Conservation (phyloP, 1,139 yeast genomes). For the Saccharomyces hybrid region DNA sequence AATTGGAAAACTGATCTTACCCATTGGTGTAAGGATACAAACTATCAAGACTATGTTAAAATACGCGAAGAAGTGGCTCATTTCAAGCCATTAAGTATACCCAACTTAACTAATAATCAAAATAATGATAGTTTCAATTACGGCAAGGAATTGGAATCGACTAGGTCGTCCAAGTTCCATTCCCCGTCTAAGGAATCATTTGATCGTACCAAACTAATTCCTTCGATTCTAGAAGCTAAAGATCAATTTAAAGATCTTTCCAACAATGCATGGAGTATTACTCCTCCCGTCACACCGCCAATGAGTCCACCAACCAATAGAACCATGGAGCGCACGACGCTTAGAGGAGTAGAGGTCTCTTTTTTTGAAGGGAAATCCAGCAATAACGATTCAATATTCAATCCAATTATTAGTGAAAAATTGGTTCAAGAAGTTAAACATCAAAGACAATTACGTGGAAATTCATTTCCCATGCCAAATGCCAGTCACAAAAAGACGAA, state of each 20-base stretch:
- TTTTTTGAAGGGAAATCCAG: neutral
- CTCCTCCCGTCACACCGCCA: conserved; percentile 30
- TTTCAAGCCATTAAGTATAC: conserved; percentile 7
- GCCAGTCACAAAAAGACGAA: conserved; percentile 30
- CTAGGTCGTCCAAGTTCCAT: neutral
- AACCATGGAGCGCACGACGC: conserved; percentile 1
- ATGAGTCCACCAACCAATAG: conserved; percentile 21
- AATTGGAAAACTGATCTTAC: conserved; percentile 28
- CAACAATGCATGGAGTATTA: conserved; percentile 9
- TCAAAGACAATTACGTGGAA: conserved; percentile 4
- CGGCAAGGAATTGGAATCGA: neutral
- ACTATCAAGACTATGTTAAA: conserved; percentile 25
- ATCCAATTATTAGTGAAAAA: conserved; percentile 30
- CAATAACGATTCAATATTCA: conserved; percentile 12
- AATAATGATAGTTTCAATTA: conserved; percentile 2
- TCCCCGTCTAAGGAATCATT: neutral
- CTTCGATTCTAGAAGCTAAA: conserved; percentile 23
- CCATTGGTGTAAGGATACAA: conserved; percentile 30
- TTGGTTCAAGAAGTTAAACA: conserved; percentile 25
- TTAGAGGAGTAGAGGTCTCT: neutral
- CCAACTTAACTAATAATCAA: conserved; percentile 5
- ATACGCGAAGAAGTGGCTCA: conserved; percentile 22
- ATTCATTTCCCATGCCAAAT: conserved; percentile 5
- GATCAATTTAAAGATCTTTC: conserved; percentile 24
- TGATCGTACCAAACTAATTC: conserved; percentile 6